Evolutionary conservation across 208 protist species (phyloP), one percentile per base, ranked within the genome.

Genomic region (Tritrichomonas foetus): DNA sequence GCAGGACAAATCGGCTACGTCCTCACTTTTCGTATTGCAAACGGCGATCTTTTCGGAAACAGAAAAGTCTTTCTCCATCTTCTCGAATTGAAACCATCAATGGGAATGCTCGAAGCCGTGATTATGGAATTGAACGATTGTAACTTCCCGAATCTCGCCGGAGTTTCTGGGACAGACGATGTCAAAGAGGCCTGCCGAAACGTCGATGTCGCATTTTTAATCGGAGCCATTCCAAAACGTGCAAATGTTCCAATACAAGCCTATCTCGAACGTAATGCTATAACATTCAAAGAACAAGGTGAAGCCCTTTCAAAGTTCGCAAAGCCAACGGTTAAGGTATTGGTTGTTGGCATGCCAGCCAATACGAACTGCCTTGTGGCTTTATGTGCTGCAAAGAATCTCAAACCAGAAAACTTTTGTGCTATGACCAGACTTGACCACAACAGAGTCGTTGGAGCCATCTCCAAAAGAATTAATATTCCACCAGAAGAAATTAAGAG

Each of bases 381-480:
- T 57, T 47, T 66, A n/a, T 36, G 13, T 39, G 9, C 30, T 41
- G 47, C 50, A 5, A 30, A 36, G 0, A 66, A 93, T 66, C 49
- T 93, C 13, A 14, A n/a, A 16, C 55, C 50, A 47, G 33, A 44
- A 27, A 93, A 93, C 36, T 93, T 93, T 47, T 69, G 50, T 33
- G 82, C 82, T n/a, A 93, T 93, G 82, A 93, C 82, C 8, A 57
- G 82, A 66, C 47, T 93, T 1, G 82, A 93, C 30, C 82, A 93
- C 30, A 66, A 93, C 36, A 93, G 82, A 93, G 82, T 30, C 61
- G 82, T 93, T 66, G 41, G 20, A 30, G n/a, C 55, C 0, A 36
- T 93, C 41, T 25, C 82, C 25, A 25, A 69, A 66, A 66, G 33
- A 13, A 66, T 93, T 47, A 33, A 30, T 16, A 50, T 93, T 0